Evolutionary conservation across 1,284 basidiomycete species (phyloP), one percentile per base, ranked within the genome.

Genomic region (Malassezia arunalokei): DNA sequence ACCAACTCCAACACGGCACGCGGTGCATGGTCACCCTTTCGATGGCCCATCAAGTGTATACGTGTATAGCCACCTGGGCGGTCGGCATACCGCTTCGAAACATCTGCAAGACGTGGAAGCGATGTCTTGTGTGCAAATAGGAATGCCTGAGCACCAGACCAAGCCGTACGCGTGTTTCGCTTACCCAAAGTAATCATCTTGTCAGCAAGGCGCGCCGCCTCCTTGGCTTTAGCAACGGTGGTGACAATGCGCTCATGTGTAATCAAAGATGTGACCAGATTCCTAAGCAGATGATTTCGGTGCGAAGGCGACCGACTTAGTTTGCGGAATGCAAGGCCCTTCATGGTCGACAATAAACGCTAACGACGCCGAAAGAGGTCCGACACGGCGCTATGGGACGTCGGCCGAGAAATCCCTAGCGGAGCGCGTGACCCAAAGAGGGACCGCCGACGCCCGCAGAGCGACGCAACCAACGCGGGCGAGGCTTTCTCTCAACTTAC

Each of bases 161-260:
- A 43, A 1, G 64, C 47, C 15, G 64, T 60, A 3, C 51, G 51
- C 5, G 63, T 64, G 20, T 59, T 60, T 5, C 59, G 40, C 54
- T 73, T 73, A 31, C 64, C 66, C 9, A 70, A 60, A 11, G 70
- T 73, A 56, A 73, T 51, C 59, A 87, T 87, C 82, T 94, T 94
- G 74, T 99, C 94, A 38, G 90, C 90, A 49, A 94, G 76, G 60
- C 87, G 81, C 8, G 87, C 87, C 4, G 90, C 79, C 71, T 95
- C 90, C 73, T 86, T 85, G 1, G 94, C 94, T 75, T 98, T 98
- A 20, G 94, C 86, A 28, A 95, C 77, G 0, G 94, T 99, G 5
- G 94, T 98, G 73, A 86, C 85, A 74, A 99, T 92, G 69, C 88
- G 85, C 73, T 96, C 89, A 76, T 98, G 90, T 72, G 95, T 82